These are phyloP conservation scores for Bothriochloa decipiens DNA, from an alignment of 176 grass and related monocot genomes.

Conservation along the genomic window DNA sequence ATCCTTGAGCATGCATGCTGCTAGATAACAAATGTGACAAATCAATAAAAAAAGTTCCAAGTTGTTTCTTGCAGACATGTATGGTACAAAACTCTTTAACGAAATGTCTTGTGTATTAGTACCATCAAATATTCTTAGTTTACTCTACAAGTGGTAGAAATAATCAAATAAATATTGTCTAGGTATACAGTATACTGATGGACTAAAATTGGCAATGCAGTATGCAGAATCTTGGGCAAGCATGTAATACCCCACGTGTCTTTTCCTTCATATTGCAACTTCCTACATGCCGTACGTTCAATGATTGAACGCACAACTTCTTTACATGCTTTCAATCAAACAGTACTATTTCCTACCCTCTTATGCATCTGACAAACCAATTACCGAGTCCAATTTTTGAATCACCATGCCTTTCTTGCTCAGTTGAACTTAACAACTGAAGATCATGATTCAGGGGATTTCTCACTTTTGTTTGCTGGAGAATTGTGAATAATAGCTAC, in stretches of 20 bases:
- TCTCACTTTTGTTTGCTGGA: background rate
- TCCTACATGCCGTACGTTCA: slow-evolving; percentile 33
- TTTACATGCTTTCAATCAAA: slow-evolving; percentile 36
- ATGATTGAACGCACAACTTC: slow-evolving; percentile 32
- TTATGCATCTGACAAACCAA: background rate
- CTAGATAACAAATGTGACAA: background rate
- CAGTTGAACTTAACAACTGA: background rate
- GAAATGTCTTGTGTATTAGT: background rate
- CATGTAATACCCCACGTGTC: slow-evolving; percentile 16
- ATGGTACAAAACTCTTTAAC: background rate
- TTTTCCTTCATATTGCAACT: slow-evolving; percentile 32
- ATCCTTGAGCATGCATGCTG: background rate
- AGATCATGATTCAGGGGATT: background rate
- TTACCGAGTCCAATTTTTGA: background rate
- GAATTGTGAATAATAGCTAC: background rate
- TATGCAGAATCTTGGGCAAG: background rate
- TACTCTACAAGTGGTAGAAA: background rate
- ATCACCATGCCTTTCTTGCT: background rate
- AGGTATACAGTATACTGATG: background rate
- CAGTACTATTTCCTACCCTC: background rate
- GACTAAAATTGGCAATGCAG: slow-evolving; percentile 15
- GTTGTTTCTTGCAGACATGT: background rate
- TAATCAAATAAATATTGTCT: background rate
- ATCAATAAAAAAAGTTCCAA: background rate
- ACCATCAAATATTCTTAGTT: background rate